Percentiles rank a stretch among this genome's conserved stretches.
phyloP scores from a whole-genome alignment of 768 basidiomycete species.

The Tricholoma hemisulphureum region DNA sequence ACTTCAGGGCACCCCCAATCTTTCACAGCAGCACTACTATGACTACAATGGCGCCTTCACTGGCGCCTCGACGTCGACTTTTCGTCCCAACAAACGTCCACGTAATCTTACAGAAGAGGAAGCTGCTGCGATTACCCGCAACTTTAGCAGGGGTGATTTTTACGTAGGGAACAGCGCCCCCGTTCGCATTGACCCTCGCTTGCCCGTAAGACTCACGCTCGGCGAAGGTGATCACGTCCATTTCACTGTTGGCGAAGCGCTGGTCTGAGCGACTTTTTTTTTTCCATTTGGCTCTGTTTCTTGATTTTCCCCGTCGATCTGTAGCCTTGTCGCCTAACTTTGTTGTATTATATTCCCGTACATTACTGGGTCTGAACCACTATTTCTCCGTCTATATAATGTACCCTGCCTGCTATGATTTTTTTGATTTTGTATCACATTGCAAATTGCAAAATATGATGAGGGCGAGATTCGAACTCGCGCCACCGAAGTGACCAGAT shows the following conservation, averaged over 20 bases:
- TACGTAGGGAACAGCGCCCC: conserved; percentile 79
- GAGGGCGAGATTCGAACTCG: conserved; percentile 3
- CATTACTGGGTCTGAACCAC: background rate
- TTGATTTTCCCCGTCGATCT: conserved; percentile 4
- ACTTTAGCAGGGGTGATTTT: conserved; percentile 79
- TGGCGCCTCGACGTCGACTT: conserved; percentile 69
- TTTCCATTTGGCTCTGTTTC: background rate
- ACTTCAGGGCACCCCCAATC: conserved; percentile 43
- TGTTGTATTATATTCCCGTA: background rate
- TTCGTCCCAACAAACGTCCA: conserved; percentile 78
- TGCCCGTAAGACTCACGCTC: conserved; percentile 75
- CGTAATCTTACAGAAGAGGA: conserved; percentile 82
- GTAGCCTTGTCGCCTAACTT: background rate
- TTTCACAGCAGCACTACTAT: conserved; percentile 69
- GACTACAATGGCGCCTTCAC: conserved; percentile 73
- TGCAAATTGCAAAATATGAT: background rate
- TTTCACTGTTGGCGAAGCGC: conserved; percentile 47
- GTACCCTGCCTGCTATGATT: background rate
- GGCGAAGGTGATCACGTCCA: conserved; percentile 84
- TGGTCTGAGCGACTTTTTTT: conserved; percentile 26
- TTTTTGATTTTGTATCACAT: background rate
- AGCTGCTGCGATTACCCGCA: conserved; percentile 78
- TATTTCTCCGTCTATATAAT: background rate
- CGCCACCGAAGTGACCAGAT: conserved; percentile 3
- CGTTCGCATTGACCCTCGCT: conserved; percentile 77